Percentiles rank a stretch among this genome's conserved stretches.
phyloP scores from a whole-genome alignment of 257 asterid genomes.

The Ligustrum vulgare region DNA sequence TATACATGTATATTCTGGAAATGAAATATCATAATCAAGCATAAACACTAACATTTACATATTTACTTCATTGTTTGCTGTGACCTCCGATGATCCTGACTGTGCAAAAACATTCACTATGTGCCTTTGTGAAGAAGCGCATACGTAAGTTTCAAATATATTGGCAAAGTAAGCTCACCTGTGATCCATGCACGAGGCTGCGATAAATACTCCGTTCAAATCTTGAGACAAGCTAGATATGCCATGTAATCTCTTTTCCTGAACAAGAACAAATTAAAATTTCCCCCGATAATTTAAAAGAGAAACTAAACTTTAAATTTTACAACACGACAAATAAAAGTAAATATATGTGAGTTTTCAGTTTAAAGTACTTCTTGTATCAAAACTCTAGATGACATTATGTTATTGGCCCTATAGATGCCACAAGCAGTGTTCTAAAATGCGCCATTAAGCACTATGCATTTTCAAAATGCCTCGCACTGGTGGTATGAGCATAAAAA shows the following conservation, averaged over 20 bases:
- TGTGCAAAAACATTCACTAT: background rate
- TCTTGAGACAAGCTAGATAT: conserved; percentile 93
- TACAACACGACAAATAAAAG: background rate
- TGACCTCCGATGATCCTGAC: background rate
- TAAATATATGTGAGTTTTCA: background rate
- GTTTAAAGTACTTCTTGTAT: background rate
- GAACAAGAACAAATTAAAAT: conserved; percentile 24
- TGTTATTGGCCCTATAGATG: background rate
- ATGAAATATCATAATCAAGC: conserved; percentile 2
- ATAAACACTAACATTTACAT: background rate
- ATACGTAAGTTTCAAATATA: background rate
- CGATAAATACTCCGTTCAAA: conserved; percentile 68
- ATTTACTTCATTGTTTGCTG: background rate
- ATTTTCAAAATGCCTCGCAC: no score
- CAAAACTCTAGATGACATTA: background rate
- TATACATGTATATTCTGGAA: conserved; percentile 82
- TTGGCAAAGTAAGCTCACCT: conserved; percentile 42
- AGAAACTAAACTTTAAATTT: background rate
- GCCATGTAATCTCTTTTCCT: conserved; percentile 74
- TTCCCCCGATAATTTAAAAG: background rate
- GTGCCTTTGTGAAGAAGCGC: background rate
- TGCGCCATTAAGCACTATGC: no score
- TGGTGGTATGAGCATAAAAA: no score
- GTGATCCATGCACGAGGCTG: conserved; percentile 96
- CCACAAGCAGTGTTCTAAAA: background rate